These are phyloP conservation scores for Penicillium sp. DNA, from an alignment of 2,329 filamentous ascomycete genomes.

Conservation along the genomic window DNA sequence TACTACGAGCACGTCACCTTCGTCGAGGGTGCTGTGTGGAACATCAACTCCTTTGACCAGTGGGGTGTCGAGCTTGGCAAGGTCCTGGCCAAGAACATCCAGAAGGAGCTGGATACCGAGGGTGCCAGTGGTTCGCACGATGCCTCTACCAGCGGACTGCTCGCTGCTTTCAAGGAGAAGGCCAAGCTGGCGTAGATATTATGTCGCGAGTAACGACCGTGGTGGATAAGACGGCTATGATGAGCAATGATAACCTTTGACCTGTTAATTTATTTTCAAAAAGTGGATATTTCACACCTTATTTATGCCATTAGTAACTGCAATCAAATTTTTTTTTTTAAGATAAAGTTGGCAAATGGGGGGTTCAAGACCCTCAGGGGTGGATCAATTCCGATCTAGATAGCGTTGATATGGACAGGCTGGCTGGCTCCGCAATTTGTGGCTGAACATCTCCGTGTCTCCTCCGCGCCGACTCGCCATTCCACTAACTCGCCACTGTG, in stretches of 20 bases:
- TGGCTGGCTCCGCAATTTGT: constrained; percentile 10
- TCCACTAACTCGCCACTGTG: constrained; percentile 13
- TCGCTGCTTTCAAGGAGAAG: constrained; percentile 89
- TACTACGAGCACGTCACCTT: constrained; percentile 99
- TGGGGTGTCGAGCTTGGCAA: constrained; percentile 99
- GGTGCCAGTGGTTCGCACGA: constrained; percentile 76
- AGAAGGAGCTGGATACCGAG: constrained; percentile 75
- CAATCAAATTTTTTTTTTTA: no score
- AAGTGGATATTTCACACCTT: constrained; percentile 5
- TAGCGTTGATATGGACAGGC: constrained; percentile 5
- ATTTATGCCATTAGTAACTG: not conserved
- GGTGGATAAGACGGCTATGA: constrained; percentile 18
- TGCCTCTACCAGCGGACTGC: constrained; percentile 80
- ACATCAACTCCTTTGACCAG: constrained; percentile 99
- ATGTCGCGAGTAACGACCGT: constrained; percentile 2
- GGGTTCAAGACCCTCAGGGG: not conserved
- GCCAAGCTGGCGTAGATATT: constrained; percentile 44
- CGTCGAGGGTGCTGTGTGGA: constrained; percentile 96
- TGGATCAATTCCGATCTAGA: not conserved
- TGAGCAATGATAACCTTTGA: constrained; percentile 24
- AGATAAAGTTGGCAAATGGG: not conserved
- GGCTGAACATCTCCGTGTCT: constrained; percentile 15
- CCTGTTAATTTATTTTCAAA: constrained; percentile 2
- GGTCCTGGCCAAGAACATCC: constrained; percentile 89
- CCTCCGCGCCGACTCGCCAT: constrained; percentile 10